Percentiles rank a stretch among this genome's conserved stretches.
Conservation (phyloP, 345 rosid genomes). For the Heritiera fomes region DNA sequence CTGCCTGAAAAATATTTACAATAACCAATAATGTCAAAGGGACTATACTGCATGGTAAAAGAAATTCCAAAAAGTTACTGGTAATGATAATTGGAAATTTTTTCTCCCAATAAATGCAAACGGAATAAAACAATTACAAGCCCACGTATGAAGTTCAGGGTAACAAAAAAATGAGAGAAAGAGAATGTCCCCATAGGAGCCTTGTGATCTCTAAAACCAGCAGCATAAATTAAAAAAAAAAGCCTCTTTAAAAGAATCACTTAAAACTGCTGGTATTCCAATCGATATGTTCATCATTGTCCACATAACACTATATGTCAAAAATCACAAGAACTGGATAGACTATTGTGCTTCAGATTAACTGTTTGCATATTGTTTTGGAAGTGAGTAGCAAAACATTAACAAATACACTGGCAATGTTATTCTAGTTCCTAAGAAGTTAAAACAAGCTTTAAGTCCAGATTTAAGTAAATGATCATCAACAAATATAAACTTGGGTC, state of each 20-base stretch:
- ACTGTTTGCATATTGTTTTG: neutral
- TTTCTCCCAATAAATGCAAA: slow-evolving; percentile 16
- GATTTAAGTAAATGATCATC: neutral
- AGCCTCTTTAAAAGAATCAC: neutral
- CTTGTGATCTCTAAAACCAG: slow-evolving; percentile 4
- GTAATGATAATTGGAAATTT: slow-evolving; percentile 4
- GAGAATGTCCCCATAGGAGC: neutral
- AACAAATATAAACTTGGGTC: neutral
- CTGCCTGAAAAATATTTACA: slow-evolving; percentile 60
- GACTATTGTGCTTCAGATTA: neutral
- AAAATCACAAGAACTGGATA: neutral
- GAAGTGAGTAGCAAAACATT: neutral
- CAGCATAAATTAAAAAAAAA: neutral
- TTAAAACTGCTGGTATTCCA: neutral
- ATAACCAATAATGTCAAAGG: slow-evolving; percentile 2
- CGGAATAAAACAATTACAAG: slow-evolving; percentile 15
- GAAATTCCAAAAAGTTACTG: slow-evolving; percentile 11
- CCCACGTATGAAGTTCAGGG: neutral
- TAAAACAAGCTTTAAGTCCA: slow-evolving; percentile 3
- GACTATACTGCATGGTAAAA: slow-evolving; percentile 8
- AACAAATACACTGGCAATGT: neutral
- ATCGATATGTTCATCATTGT: neutral
- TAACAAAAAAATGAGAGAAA: slow-evolving; percentile 5
- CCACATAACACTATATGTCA: neutral
- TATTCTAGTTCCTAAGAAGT: neutral